Evolutionary conservation across 148 eudicot genomes (phyloP), one percentile per base, ranked within the genome.

Genomic region (Bassia scoparia): DNA sequence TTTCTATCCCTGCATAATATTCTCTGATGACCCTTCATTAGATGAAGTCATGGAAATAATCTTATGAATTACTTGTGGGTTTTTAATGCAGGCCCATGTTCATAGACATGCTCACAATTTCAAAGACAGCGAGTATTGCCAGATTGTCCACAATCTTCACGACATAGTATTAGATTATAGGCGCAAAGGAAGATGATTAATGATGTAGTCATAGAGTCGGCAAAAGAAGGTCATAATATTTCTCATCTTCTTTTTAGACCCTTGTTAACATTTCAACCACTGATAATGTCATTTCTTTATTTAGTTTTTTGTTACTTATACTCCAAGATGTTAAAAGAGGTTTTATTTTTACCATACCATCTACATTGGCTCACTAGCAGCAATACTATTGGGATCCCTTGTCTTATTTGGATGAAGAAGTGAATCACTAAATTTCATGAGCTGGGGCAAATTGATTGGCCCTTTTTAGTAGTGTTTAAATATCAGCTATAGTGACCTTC

Each of bases 121-220:
- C 68, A 88, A 96, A 83, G 99, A 95, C n/a, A 92, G 96, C 76
- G 99, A 95, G 83, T 94, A 95, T 83, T 95, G 99, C 80, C 97
- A 9, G 92, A 95, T 79, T 95, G 99, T 70, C 99, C 99, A 41
- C 99, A 95, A 74, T 95, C 99, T 46, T 95, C 99, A 65, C 83
- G 96, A 81, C 88, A 95, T 78, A 78, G 82, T 56, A 95, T 97
- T 38, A 96, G 99, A 41, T 64, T 95, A 58, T 92, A 89, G 81
- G 88, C 90, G 20, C 92, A 95, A 60, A 88, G 76, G 76, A 85
- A 92, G 76, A 87, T 95, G 97, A 86, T 80, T 76, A 87, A 88
- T 77, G 97, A 95, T 52, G 82, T 83, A 27, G 99, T 95, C 76
- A 61, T 95, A 6, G 86, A 95, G 82, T 87, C 94, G 17, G 99